Conservation (phyloP, 257 asterid species). For the Schizonepeta tenuifolia region DNA sequence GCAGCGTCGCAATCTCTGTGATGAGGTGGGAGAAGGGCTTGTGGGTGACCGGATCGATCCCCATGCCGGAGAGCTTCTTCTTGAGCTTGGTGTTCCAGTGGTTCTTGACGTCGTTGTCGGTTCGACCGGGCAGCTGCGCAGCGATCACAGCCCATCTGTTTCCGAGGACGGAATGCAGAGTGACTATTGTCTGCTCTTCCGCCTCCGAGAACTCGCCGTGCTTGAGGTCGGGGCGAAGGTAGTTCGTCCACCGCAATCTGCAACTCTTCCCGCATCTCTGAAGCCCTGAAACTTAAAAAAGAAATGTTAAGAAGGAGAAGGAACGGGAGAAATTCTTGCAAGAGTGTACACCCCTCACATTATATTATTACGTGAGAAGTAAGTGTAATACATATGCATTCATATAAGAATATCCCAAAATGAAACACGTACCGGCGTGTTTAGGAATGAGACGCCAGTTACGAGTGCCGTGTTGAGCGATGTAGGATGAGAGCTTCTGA, state of each 20-base stretch:
- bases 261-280: conserved; percentile 97
- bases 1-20: conserved; percentile 86
- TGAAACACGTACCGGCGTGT: conserved; percentile 87
- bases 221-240: conserved; percentile 94
- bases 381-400: no score
- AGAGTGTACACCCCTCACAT: no score
- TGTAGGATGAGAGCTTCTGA: conserved; percentile 90
- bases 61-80: conserved; percentile 95
- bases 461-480: conserved; percentile 90
- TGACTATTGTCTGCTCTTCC: conserved; percentile 87
- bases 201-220: conserved; percentile 92
- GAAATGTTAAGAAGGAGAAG: no score
- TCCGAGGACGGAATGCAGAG: conserved; percentile 93
- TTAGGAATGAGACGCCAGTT: conserved; percentile 99
- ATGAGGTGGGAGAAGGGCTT: conserved; percentile 93
- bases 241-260: conserved; percentile 90
- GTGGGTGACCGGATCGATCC: conserved; percentile 96
- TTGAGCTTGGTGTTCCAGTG: conserved; percentile 97
- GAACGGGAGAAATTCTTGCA: no score
- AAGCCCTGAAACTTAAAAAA: no score
- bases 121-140: conserved; percentile 89
- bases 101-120: conserved; percentile 92
- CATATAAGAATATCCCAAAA: no score
- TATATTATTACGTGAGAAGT: no score
- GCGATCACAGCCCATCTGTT: conserved; percentile 96